Percentiles rank a stretch among this genome's conserved stretches.
Evolutionary conservation across 805 yeast species (phyloP).

Genomic region (Brettanomyces bruxellensis): DNA sequence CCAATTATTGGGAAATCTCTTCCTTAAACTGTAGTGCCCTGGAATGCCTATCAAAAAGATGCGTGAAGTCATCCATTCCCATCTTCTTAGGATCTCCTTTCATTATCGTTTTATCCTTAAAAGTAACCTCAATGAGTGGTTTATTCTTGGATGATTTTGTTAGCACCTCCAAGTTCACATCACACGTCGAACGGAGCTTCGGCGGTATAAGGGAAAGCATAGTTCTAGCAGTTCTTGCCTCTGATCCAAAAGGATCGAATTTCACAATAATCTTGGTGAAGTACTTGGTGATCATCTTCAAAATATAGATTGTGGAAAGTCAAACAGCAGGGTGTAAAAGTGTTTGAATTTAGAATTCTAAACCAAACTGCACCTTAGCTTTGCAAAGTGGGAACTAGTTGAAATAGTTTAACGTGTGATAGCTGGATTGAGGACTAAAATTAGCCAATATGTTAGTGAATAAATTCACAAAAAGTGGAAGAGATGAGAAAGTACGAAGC

Average conservation of each 20-base stretch:
- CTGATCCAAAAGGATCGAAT: conserved; percentile 68
- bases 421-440: too few species aligned
- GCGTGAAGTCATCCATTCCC: conserved; percentile 52
- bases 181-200: conserved; percentile 48
- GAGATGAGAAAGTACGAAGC: too few species aligned
- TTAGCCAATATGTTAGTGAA: too few species aligned
- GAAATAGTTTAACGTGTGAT: too few species aligned
- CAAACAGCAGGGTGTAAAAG: too few species aligned
- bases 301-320: too few species aligned
- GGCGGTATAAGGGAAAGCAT: conserved; percentile 79
- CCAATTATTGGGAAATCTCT: conserved; percentile 34
- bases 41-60: conserved; percentile 71
- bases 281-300: conserved; percentile 78
- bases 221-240: conserved; percentile 73
- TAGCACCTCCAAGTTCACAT: conserved; percentile 58
- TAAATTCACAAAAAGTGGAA: too few species aligned
- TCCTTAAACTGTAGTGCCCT: conserved; percentile 70
- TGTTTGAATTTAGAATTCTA: too few species aligned
- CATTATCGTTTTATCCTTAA: conserved; percentile 68
- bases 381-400: too few species aligned
- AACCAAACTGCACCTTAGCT: too few species aligned
- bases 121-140: conserved; percentile 68
- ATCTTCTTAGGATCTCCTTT: conserved; percentile 54
- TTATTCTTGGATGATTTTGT: conserved; percentile 32
- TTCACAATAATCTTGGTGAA: conserved; percentile 68